phyloP scores from a whole-genome alignment of 495 filamentous ascomycete species.

The Rhypophila decipiens region DNA sequence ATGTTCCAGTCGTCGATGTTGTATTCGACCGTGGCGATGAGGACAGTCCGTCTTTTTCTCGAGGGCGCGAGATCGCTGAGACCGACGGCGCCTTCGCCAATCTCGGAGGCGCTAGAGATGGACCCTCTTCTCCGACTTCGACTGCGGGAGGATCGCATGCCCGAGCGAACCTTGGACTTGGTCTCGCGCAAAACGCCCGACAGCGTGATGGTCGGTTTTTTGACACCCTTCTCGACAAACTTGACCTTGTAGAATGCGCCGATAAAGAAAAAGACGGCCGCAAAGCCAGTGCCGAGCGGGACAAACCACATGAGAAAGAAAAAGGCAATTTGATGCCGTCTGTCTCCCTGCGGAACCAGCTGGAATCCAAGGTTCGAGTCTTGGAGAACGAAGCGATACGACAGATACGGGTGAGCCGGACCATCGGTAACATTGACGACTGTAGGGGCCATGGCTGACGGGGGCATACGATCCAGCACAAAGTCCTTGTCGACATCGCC shows the following conservation, averaged over 20 bases:
- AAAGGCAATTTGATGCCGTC: slow-evolving; percentile 2
- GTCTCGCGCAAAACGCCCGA: slow-evolving; percentile 27
- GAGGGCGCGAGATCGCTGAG: slow-evolving; percentile 5
- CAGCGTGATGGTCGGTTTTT: slow-evolving; percentile 6
- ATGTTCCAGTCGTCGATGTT: slow-evolving; percentile 68
- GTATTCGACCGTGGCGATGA: slow-evolving; percentile 68
- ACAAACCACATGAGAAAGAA: slow-evolving; percentile 28
- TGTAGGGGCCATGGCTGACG: slow-evolving; percentile 42
- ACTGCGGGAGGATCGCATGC: slow-evolving; percentile 10
- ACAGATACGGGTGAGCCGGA: slow-evolving; percentile 47
- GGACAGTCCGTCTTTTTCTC: slow-evolving; percentile 39
- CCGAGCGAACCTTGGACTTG: slow-evolving; percentile 38
- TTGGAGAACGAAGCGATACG: slow-evolving; percentile 48
- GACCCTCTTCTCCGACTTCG: slow-evolving; percentile 8
- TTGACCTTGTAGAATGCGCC: slow-evolving; percentile 54
- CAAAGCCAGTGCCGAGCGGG: slow-evolving; percentile 44
- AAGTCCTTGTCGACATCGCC: slow-evolving; percentile 56
- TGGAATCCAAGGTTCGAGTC: slow-evolving; percentile 38
- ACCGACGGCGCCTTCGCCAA: slow-evolving; percentile 17
- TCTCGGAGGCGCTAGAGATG: slow-evolving; percentile 1
- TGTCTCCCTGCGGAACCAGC: slow-evolving; percentile 17
- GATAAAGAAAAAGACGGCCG: slow-evolving; percentile 52
- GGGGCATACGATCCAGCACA: slow-evolving; percentile 55
- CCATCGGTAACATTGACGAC: slow-evolving; percentile 53
- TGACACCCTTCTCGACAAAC: slow-evolving; percentile 41